Percentiles rank a stretch among this genome's conserved stretches.
phyloP scores from a whole-genome alignment of 225 moss, liverwort and hornwort species.

The Lunularia cruciata region DNA sequence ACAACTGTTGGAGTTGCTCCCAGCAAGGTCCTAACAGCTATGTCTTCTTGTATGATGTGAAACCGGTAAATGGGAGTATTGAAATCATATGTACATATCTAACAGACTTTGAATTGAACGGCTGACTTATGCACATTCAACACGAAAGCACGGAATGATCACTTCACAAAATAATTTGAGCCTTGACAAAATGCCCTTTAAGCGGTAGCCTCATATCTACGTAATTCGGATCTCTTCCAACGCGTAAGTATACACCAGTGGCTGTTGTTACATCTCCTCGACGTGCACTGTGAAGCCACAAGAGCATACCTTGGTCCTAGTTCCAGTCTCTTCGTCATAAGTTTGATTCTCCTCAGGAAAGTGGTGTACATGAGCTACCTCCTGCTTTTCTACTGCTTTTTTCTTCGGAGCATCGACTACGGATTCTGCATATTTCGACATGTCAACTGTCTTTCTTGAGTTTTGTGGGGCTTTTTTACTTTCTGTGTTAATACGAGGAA shows the following conservation, averaged over 20 bases:
- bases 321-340: constrained; percentile 68
- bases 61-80: too few relatives aligned
- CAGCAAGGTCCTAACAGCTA: too few relatives aligned
- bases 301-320: constrained; percentile 65
- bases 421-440: not conserved
- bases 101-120: too few relatives aligned
- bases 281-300: constrained; percentile 77
- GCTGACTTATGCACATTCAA: too few relatives aligned
- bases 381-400: constrained; percentile 27
- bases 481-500: constrained; percentile 2
- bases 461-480: not conserved
- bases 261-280: constrained; percentile 66
- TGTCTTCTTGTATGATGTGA: too few relatives aligned
- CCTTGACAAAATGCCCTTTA: too few relatives aligned
- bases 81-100: too few relatives aligned
- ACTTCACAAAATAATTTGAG: too few relatives aligned
- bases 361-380: constrained; percentile 61
- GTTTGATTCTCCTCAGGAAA: constrained; percentile 59
- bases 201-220: too few relatives aligned
- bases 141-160: too few relatives aligned
- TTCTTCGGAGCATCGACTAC: not conserved
- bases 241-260: not conserved
- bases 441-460: not conserved
- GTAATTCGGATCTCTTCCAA: not conserved
- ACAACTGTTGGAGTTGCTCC: too few relatives aligned